Evolutionary conservation across 768 basidiomycete genomes (phyloP), one percentile per base, ranked within the genome.

Genomic region (Pulveroboletus sp.): DNA sequence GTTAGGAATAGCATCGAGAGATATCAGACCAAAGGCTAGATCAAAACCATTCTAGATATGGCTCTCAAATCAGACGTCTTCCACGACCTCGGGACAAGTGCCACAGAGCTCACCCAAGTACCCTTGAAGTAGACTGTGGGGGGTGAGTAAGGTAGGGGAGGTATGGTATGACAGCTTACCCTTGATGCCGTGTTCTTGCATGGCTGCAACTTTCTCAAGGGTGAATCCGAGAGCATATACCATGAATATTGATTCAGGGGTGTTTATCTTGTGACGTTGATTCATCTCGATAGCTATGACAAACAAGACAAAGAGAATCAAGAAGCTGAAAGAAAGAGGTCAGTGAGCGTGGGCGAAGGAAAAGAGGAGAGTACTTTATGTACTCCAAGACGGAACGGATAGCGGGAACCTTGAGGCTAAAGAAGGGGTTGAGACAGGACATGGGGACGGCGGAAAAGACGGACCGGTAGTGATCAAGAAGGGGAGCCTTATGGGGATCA

Each of bases 381-480:
- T 93, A 95, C 69, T 97, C 93, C 56, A 97, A 71, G 26, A 94
- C 85, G 1, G 92, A 83, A 32, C 94, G 89, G 47, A 95, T 83
- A 18, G 89, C 87, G 2, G 93, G 93, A 1, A 97, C 93, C 76
- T 95, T 96, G 33, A 97, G 78, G 13, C 89, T 91, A 35, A 10
- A 42, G 40, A 33, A 6, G 17, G 15, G 6, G 17, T 30, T 41
- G 56, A 51, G 40, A 48, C 30, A 31, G 15, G 18, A 9, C 4
- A 8, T 13, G 13, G 15, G 8, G 6, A 26, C n/a, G 28, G 26
- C 27, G 40, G 24, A 38, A 21, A 36, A 7, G 36, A 64, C 76
- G 30, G 47, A 90, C 89, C 94, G 83, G 62, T 96, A 97, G 68
- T 97, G 93, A 63, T 97, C 93, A 7, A 97, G 78, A n/a, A 96